Evolutionary conservation across 1,139 yeast species (phyloP).

Genomic region (Nakaseomyces nivariensis): DNA sequence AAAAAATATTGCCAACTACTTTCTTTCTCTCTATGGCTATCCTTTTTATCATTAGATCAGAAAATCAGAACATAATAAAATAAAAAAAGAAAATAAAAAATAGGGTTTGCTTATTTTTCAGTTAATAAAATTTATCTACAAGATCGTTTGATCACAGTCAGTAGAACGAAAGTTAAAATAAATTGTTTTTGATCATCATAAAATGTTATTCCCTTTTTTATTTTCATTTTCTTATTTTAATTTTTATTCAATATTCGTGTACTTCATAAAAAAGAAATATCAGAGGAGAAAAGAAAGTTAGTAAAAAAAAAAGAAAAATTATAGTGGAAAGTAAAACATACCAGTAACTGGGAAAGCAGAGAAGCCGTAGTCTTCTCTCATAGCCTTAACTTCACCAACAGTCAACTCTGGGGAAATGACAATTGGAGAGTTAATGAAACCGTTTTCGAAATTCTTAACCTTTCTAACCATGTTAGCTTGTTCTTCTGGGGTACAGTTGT

Average conservation of each 20-base stretch:
- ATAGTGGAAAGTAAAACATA: conserved; percentile 41
- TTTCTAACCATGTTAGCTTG: conserved; percentile 97
- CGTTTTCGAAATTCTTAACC: conserved; percentile 95
- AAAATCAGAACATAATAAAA: background rate
- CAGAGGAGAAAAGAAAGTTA: background rate
- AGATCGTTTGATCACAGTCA: conserved; percentile 95
- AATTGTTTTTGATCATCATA: conserved; percentile 49
- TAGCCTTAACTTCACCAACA: conserved; percentile 68
- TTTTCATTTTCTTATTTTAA: background rate
- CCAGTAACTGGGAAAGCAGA: conserved; percentile 99
- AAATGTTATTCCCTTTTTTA: conserved; percentile 1
- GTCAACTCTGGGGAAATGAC: conserved; percentile 68
- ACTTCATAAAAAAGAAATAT: background rate
- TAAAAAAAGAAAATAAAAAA: background rate
- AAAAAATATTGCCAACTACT: background rate
- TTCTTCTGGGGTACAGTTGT: conserved; percentile 91
- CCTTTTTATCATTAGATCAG: background rate
- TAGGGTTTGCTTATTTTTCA: no score
- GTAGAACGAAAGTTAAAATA: conserved; percentile 98
- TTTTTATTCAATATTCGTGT: background rate
- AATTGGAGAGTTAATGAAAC: conserved; percentile 91
- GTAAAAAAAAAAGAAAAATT: conserved; percentile 7
- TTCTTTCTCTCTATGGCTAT: background rate
- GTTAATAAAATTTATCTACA: conserved; percentile 52
- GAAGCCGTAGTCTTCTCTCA: conserved; percentile 73